Base-by-base conservation (phyloP, 2,329 filamentous ascomycete species). In the Ascocoryne sarcoides region DNA sequence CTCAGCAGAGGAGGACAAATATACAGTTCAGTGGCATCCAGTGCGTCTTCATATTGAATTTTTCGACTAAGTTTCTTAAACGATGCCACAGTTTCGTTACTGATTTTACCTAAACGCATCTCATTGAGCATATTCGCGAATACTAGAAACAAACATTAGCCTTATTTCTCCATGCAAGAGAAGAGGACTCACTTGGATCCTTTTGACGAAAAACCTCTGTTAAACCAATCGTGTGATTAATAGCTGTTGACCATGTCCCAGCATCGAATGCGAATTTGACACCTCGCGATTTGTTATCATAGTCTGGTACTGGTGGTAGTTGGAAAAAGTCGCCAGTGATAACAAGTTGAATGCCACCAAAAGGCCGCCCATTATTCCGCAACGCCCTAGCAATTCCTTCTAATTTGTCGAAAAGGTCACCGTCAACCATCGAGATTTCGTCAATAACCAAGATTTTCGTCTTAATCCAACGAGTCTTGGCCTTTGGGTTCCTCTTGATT, bases 301-400 rank as follows among this genome's bases (percentile, higher is more conserved):
- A 68, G 26, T 95, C 89, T 1, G 90, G 89, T 1, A 98, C 92
- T 1, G 92, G 92, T 1, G 92, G 92, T 3, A 98, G 66, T 60
- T 98, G 92, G 63, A 98, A 98, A 64, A 98, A 98, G 57, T 98
- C 92, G 3, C 92, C 92, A 0, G 92, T 98, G 44, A 98, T 85
- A 42, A 98, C 76, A 20, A 98, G 72, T 53, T 98, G 92, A 33
- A 98, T 96, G 4, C 92, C 92, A 40, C 92, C 93, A 69, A 95
- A 98, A 0, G 92, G 84, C 8, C 86, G 76, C 8, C 86, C 89
- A 53, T 95, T 95, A 58, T 93, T 95, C 39, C 89, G 79, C 46
- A 98, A 79, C 3, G 71, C 77, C 41, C 90, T 76, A 10, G 89
- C 90, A 50, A 98, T 84, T 45, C 84, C 76, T 46, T 93, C 88